phyloP scores from a whole-genome alignment of 2,329 filamentous ascomycete species.

The Hymenoscyphus salicellus region DNA sequence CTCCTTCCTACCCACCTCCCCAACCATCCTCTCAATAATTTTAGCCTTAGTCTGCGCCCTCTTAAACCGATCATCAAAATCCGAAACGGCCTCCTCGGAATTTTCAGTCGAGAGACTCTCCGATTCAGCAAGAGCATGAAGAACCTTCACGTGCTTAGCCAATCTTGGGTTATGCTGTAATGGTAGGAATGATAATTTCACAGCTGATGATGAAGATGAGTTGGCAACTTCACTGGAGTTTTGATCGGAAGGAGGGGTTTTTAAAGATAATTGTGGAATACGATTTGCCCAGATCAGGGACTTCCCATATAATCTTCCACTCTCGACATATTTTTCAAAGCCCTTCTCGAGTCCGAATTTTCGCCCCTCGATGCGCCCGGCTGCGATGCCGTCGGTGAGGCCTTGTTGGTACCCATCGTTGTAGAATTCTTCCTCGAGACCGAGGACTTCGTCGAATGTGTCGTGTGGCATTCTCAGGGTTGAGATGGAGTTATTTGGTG shows the following conservation, averaged over 20 bases:
- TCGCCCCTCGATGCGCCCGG: slow-evolving; percentile 83
- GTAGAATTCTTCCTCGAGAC: slow-evolving; percentile 71
- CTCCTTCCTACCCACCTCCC: slow-evolving; percentile 37
- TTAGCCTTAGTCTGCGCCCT: slow-evolving; percentile 80
- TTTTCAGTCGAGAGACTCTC: slow-evolving; percentile 77
- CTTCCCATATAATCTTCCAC: slow-evolving; percentile 74
- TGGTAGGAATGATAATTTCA: slow-evolving; percentile 39
- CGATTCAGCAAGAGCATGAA: slow-evolving; percentile 77
- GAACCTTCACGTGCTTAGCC: slow-evolving; percentile 69
- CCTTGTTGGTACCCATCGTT: slow-evolving; percentile 76
- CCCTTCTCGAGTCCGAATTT: slow-evolving; percentile 88
- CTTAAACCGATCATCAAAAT: slow-evolving; percentile 86
- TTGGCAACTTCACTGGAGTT: not conserved
- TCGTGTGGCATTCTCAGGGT: slow-evolving; percentile 23
- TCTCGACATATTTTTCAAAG: slow-evolving; percentile 84
- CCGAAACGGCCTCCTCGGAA: slow-evolving; percentile 81
- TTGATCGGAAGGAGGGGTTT: not conserved
- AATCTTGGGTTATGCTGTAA: slow-evolving; percentile 61
- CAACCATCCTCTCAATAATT: slow-evolving; percentile 71
- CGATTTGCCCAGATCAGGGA: slow-evolving; percentile 82
- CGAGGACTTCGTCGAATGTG: slow-evolving; percentile 46
- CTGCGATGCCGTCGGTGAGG: slow-evolving; percentile 67
- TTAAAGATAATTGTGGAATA: slow-evolving; percentile 40
- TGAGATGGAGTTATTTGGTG: not conserved
- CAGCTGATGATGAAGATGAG: too few relatives aligned